Conservation (phyloP, 768 basidiomycete species). For the Cubamyces sp. region DNA sequence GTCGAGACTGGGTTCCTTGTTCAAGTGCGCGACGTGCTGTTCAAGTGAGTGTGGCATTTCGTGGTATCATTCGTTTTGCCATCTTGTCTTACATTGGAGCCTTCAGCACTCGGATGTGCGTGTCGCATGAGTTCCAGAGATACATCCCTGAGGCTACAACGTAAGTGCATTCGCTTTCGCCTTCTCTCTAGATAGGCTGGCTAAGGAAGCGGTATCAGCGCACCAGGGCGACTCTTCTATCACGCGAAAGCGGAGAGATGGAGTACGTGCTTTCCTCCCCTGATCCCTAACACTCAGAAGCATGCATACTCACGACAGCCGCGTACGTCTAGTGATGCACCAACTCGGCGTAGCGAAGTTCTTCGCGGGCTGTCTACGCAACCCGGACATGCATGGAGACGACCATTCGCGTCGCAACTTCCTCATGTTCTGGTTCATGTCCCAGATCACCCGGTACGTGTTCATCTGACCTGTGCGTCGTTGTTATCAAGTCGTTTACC, state of each 20-base stretch:
- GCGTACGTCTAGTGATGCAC: conserved; percentile 51
- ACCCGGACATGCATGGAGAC: conserved; percentile 56
- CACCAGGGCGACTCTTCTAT: conserved; percentile 28
- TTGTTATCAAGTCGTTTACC: too few species aligned
- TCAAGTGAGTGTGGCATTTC: conserved; percentile 57
- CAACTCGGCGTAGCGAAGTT: conserved; percentile 61
- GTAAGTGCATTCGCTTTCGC: conserved; percentile 40
- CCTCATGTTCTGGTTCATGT: conserved; percentile 78
- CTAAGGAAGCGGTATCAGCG: conserved; percentile 42
- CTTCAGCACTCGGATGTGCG: conserved; percentile 65
- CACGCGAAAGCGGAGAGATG: conserved; percentile 33
- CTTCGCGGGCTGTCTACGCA: conserved; percentile 58
- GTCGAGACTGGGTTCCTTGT: conserved; percentile 70
- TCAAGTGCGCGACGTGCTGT: conserved; percentile 72
- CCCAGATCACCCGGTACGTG: conserved; percentile 59
- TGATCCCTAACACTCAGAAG: too few species aligned
- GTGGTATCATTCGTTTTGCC: neutral
- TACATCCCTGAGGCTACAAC: conserved; percentile 61
- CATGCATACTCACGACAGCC: neutral
- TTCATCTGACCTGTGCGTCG: conserved; percentile 1
- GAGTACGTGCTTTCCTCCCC: conserved; percentile 24
- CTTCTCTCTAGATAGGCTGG: conserved; percentile 38
- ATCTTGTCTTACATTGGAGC: neutral
- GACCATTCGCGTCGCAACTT: conserved; percentile 63
- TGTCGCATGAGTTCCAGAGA: conserved; percentile 69